Percentiles rank a stretch among this genome's conserved stretches.
phyloP scores from a whole-genome alignment of 2,329 filamentous ascomycete species.

The Phialophora verrucosa region DNA sequence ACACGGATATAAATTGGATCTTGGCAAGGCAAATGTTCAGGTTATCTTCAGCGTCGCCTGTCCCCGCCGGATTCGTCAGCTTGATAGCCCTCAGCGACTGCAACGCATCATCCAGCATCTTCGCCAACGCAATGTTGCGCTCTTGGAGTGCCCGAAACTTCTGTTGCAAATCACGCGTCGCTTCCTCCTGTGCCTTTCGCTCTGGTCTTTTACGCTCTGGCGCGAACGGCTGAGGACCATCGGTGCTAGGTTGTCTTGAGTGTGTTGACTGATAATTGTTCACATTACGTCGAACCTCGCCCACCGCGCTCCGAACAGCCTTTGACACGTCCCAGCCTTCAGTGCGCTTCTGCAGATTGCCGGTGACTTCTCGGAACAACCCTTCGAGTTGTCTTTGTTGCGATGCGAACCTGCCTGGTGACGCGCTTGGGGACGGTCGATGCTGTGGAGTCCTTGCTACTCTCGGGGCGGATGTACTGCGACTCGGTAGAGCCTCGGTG shows the following conservation, averaged over 20 bases:
- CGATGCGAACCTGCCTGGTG: conserved; percentile 46
- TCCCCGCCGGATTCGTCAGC: conserved; percentile 35
- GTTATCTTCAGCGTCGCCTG: conserved; percentile 39
- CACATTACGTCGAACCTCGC: conserved; percentile 54
- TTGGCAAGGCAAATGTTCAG: conserved; percentile 49
- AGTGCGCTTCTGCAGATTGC: conserved; percentile 54
- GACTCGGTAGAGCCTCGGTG: conserved; percentile 35
- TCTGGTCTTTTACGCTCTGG: conserved; percentile 4
- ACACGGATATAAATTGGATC: conserved; percentile 51
- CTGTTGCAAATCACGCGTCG: conserved; percentile 10
- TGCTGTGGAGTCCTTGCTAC: conserved; percentile 36
- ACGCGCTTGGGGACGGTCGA: conserved; percentile 45
- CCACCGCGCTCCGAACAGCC: conserved; percentile 55
- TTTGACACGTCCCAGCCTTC: conserved; percentile 58
- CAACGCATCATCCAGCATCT: conserved; percentile 50
- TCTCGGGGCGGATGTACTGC: conserved; percentile 33
- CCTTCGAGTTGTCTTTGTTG: conserved; percentile 51
- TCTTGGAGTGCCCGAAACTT: conserved; percentile 47
- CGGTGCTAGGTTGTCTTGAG: conserved; percentile 29
- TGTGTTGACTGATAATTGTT: conserved; percentile 51
- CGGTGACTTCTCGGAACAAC: conserved; percentile 56
- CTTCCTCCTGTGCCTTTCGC: conserved; percentile 10
- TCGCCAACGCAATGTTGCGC: conserved; percentile 50
- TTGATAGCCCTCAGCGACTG: conserved; percentile 49
- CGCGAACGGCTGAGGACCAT: conserved; percentile 14